These are phyloP conservation scores for Astrocystis sublimbata DNA, from an alignment of 495 filamentous ascomycete species.

Conservation along the genomic window DNA sequence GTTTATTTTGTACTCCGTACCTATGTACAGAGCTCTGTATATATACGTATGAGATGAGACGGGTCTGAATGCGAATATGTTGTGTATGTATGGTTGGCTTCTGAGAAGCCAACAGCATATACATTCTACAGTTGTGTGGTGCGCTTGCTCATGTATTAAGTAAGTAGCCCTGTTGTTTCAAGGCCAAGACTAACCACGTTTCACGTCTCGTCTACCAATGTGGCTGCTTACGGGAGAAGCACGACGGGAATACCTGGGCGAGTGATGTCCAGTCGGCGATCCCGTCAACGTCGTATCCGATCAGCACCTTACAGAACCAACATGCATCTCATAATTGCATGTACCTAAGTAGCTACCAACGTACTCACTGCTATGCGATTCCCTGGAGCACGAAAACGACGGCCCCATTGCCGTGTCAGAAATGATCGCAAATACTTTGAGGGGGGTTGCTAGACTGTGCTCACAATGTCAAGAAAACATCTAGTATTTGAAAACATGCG, in stretches of 20 bases:
- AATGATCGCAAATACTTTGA: too few species aligned
- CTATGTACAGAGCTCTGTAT: neutral
- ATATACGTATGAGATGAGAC: neutral
- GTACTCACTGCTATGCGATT: too few species aligned
- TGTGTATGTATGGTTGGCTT: neutral
- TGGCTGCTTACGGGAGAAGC: neutral
- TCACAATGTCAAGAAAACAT: too few species aligned
- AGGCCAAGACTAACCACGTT: neutral
- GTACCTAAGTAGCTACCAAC: too few species aligned
- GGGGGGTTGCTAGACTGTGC: too few species aligned
- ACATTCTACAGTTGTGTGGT: neutral
- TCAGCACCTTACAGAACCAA: constrained; percentile 5
- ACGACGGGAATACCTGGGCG: neutral
- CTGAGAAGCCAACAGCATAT: neutral
- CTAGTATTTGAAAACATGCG: too few species aligned
- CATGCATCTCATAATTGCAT: neutral
- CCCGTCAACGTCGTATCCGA: constrained; percentile 7
- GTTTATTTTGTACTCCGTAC: neutral
- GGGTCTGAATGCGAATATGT: neutral
- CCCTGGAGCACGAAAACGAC: too few species aligned
- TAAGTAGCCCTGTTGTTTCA: neutral
- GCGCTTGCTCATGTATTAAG: neutral
- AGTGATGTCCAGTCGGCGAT: constrained; percentile 10
- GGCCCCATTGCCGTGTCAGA: too few species aligned
- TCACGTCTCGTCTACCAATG: neutral